A percentile compares a stretch with the other conserved stretches of the same genome.
phyloP scores from a whole-genome alignment of 1,139 yeast genomes.

The Zygoascus meyerae region DNA sequence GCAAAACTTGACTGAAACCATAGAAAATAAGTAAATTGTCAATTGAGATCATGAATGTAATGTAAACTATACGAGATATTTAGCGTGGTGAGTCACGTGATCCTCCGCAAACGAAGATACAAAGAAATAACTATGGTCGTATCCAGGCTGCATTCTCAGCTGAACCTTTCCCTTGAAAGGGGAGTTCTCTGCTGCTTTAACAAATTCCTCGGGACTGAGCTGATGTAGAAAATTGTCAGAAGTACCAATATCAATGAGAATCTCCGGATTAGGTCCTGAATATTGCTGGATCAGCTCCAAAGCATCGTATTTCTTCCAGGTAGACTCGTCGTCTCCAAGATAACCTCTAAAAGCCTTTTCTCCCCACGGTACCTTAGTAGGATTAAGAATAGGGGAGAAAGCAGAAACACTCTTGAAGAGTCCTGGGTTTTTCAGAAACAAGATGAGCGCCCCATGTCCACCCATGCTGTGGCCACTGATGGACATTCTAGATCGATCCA shows the following conservation, averaged over 20 bases:
- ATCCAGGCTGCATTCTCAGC: slow-evolving; percentile 67
- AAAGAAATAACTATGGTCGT: slow-evolving; percentile 88
- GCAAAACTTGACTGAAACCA: not conserved
- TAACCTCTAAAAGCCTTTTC: slow-evolving; percentile 74
- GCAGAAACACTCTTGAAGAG: slow-evolving; percentile 80
- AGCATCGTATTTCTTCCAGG: slow-evolving; percentile 81
- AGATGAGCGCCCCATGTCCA: slow-evolving; percentile 85
- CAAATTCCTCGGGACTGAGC: slow-evolving; percentile 70
- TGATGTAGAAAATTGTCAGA: slow-evolving; percentile 75
- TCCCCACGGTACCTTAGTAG: slow-evolving; percentile 78
- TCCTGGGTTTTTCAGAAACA: slow-evolving; percentile 69
- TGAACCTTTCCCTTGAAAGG: slow-evolving; percentile 60
- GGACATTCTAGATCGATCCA: slow-evolving; percentile 57
- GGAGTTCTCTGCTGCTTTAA: slow-evolving; percentile 54
- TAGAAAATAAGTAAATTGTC: not conserved
- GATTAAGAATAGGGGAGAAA: slow-evolving; percentile 85
- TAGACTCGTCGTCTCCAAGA: slow-evolving; percentile 51
- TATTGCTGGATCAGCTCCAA: slow-evolving; percentile 58
- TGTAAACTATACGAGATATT: slow-evolving; percentile 41
- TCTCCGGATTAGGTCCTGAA: slow-evolving; percentile 49
- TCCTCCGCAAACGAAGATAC: slow-evolving; percentile 74
- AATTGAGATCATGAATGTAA: not conserved
- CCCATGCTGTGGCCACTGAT: slow-evolving; percentile 98
- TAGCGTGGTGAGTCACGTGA: slow-evolving; percentile 85
- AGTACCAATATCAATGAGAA: slow-evolving; percentile 79